Percentiles rank a stretch among this genome's conserved stretches.
Conservation (phyloP, 2,329 filamentous ascomycete species). For the Knufia fluminis region DNA sequence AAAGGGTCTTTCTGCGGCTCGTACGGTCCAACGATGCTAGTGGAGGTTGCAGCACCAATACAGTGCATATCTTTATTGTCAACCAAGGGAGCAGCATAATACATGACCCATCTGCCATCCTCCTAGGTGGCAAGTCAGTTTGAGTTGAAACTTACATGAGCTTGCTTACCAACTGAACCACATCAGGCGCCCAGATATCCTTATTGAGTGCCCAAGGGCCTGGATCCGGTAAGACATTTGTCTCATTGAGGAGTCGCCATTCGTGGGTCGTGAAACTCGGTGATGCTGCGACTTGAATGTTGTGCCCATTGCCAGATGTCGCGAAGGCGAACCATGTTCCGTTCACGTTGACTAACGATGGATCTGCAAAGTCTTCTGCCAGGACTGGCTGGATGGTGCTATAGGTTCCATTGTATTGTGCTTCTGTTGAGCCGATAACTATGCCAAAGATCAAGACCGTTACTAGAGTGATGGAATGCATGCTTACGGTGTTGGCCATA, state of each 20-base stretch:
- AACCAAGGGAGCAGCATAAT: slow-evolving; percentile 48
- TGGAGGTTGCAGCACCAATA: slow-evolving; percentile 43
- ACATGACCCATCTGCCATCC: slow-evolving; percentile 33
- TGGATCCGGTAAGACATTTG: slow-evolving; percentile 43
- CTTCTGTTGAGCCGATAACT: neutral
- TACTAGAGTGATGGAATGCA: neutral
- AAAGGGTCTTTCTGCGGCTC: slow-evolving; percentile 36
- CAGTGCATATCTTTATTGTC: slow-evolving; percentile 39
- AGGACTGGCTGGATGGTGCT: slow-evolving; percentile 15
- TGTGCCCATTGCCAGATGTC: slow-evolving; percentile 38
- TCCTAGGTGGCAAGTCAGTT: slow-evolving; percentile 44
- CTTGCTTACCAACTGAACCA: slow-evolving; percentile 37
- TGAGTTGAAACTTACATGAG: slow-evolving; percentile 31
- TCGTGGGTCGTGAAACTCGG: slow-evolving; percentile 32
- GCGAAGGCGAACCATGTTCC: slow-evolving; percentile 48
- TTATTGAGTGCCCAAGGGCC: slow-evolving; percentile 38
- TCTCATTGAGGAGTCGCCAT: slow-evolving; percentile 38
- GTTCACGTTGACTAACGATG: slow-evolving; percentile 40
- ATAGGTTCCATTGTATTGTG: neutral
- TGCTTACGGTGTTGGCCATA: neutral
- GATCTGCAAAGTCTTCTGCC: slow-evolving; percentile 45
- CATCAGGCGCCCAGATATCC: slow-evolving; percentile 54
- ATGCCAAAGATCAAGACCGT: neutral
- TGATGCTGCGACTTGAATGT: slow-evolving; percentile 45
- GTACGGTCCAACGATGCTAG: slow-evolving; percentile 45